Conservation (phyloP, 1,284 basidiomycete genomes). For the Cutaneotrichosporon sp. region DNA sequence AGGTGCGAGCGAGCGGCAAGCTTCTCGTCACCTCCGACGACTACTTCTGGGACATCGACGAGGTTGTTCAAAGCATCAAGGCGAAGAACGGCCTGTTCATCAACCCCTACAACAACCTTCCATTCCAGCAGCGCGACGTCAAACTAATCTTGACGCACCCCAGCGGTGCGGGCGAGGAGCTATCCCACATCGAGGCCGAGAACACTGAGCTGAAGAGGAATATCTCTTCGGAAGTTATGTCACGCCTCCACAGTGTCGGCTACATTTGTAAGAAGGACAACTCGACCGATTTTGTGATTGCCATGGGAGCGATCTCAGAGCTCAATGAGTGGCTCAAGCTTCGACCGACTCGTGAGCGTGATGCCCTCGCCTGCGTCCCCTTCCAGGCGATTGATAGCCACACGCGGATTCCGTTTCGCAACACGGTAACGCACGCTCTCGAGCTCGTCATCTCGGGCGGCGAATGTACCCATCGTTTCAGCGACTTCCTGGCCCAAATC, state of each 20-base stretch:
- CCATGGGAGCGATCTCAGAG: slow-evolving; percentile 9
- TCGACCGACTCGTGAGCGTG: not conserved
- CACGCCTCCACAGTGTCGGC: slow-evolving; percentile 4
- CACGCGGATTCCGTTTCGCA: slow-evolving; percentile 11
- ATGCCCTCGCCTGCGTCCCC: slow-evolving; percentile 10
- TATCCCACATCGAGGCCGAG: not conserved
- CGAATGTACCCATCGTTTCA: slow-evolving; percentile 19
- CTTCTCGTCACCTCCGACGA: slow-evolving; percentile 17
- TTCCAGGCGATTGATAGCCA: slow-evolving; percentile 14
- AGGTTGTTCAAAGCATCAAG: slow-evolving; percentile 15
- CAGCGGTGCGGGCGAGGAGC: slow-evolving; percentile 2
- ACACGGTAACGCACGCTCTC: slow-evolving; percentile 19
- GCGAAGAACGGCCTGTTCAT: slow-evolving; percentile 17
- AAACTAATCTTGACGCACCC: slow-evolving; percentile 13
- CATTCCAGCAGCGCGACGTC: slow-evolving; percentile 16
- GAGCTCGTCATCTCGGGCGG: slow-evolving; percentile 18
- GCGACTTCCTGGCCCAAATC: slow-evolving; percentile 18
- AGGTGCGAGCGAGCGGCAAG: slow-evolving; percentile 13
- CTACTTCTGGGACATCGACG: slow-evolving; percentile 24
- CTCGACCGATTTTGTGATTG: not conserved
- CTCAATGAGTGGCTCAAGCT: slow-evolving; percentile 2
- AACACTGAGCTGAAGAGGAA: slow-evolving; percentile 1
- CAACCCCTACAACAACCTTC: slow-evolving; percentile 18
- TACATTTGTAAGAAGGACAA: not conserved
- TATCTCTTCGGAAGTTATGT: slow-evolving; percentile 7